Base-by-base conservation (phyloP, 2,329 filamentous ascomycete species). In the Septoria petroselini region DNA sequence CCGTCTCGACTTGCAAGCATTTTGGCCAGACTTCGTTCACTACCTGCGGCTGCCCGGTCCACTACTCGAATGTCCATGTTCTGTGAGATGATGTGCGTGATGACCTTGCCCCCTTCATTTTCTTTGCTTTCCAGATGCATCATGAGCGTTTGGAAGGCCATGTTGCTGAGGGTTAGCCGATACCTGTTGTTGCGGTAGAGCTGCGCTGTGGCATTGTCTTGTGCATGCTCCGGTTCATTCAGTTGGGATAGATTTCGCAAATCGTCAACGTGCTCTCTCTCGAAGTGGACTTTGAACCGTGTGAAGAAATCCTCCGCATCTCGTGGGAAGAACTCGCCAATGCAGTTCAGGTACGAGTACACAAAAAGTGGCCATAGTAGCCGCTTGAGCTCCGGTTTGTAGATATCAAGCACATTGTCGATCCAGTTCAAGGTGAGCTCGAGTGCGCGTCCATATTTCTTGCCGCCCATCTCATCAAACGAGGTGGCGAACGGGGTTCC, bases 301-400 rank as follows among this genome's bases (percentile, higher is more conserved):
- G 81, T 78, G 54, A 94, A 83, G 64, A 95, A 91, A 1, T 78
- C 73, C 58, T 86, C 83, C 11, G 84, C 83, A 51, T 95, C 88
- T 31, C 81, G 80, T 1, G 80, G 73, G 60, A 86, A 90, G 56
- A 82, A 83, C 52, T 88, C 81, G 27, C 76, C 76, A 21, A 94
- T 79, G 48, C 97, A 79, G 50, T 88, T 84, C 19, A 98, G 75
- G 65, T 87, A 96, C 0, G 88, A 93, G 70, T 98, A 95, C 42
- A 97, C 87, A 64, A 96, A 97, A 0, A 94, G 74, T 0, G 93
- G 93, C 90, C 93, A 98, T 12, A 95, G 73, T 3, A 97, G 76
- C 59, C 94, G 90, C 51, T 82, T 80, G 2, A 98, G 76, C 71
- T 98, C 93, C 37, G 91, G 87, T 76, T 95, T 95, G 79, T 97